Percentiles rank a stretch among this genome's conserved stretches.
These are phyloP conservation scores for Davidsoniella virescens DNA, from an alignment of 2,329 filamentous ascomycete species.

Conservation along the genomic window DNA sequence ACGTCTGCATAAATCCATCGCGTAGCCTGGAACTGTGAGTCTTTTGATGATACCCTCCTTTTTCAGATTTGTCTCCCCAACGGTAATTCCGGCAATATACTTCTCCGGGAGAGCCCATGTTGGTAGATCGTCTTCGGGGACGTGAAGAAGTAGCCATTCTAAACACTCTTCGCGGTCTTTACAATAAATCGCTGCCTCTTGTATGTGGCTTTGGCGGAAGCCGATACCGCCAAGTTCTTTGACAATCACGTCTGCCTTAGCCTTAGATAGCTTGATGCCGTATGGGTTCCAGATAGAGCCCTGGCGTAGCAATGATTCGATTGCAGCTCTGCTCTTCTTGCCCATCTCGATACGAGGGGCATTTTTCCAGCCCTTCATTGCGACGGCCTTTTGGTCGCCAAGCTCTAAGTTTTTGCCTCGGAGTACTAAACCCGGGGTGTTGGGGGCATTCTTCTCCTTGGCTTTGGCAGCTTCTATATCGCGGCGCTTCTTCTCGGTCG, in stretches of 20 bases:
- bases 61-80: conserved; percentile 67
- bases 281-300: conserved; percentile 81
- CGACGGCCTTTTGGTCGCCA: conserved; percentile 21
- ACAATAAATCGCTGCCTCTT: conserved; percentile 75
- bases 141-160: conserved; percentile 92
- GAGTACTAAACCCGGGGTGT: conserved; percentile 7
- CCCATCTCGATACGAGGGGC: conserved; percentile 92
- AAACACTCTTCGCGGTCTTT: conserved; percentile 85
- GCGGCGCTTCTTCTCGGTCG: conserved; percentile 62
- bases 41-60: conserved; percentile 70
- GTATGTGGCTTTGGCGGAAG: conserved; percentile 75
- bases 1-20: conserved; percentile 65
- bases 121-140: conserved; percentile 93
- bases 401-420: conserved; percentile 19
- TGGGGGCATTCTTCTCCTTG: conserved; percentile 34
- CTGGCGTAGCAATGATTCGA: conserved; percentile 64
- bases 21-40: conserved; percentile 69
- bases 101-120: conserved; percentile 80
- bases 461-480: conserved; percentile 52
- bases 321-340: conserved; percentile 55
- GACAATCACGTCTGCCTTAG: conserved; percentile 43
- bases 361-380: conserved; percentile 62
- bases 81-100: conserved; percentile 77
- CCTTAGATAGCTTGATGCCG: conserved; percentile 44
- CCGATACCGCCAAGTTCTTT: conserved; percentile 62